Evolutionary conservation across 495 filamentous ascomycete species (phyloP).

Genomic region (Daldinia decipiens): DNA sequence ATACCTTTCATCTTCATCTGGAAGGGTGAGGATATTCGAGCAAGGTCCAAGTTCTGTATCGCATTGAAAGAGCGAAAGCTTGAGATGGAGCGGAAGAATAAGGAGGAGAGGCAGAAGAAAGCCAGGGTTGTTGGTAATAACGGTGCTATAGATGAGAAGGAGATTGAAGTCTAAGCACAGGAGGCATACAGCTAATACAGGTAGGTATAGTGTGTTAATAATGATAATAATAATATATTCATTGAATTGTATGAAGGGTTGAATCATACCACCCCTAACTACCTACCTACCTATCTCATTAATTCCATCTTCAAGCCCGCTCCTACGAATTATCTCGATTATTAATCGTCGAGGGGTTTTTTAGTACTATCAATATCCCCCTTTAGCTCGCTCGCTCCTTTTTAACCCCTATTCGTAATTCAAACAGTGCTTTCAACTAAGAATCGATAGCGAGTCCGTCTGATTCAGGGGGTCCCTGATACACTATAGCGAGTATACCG

Average conservation of each 20-base stretch:
- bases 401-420: background rate
- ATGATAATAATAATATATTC: background rate
- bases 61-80: slow-evolving; percentile 50
- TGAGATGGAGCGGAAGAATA: slow-evolving; percentile 50
- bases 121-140: slow-evolving; percentile 1
- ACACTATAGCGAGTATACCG: slow-evolving; percentile 25
- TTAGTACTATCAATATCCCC: background rate
- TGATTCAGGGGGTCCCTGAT: slow-evolving; percentile 44
- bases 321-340: background rate
- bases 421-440: background rate
- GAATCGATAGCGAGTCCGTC: slow-evolving; percentile 39
- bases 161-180: slow-evolving; percentile 22
- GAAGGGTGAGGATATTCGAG: slow-evolving; percentile 54
- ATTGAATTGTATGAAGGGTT: background rate
- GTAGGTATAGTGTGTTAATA: background rate
- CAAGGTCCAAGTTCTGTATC: slow-evolving; percentile 51
- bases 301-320: background rate
- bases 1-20: slow-evolving; percentile 56
- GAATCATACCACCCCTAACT: background rate
- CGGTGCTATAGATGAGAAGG: slow-evolving; percentile 21
- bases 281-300: background rate
- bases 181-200: background rate
- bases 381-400: background rate
- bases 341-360: background rate
- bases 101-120: slow-evolving; percentile 41